phyloP scores from a whole-genome alignment of 805 yeast species.

The Brettanomyces nanus region DNA sequence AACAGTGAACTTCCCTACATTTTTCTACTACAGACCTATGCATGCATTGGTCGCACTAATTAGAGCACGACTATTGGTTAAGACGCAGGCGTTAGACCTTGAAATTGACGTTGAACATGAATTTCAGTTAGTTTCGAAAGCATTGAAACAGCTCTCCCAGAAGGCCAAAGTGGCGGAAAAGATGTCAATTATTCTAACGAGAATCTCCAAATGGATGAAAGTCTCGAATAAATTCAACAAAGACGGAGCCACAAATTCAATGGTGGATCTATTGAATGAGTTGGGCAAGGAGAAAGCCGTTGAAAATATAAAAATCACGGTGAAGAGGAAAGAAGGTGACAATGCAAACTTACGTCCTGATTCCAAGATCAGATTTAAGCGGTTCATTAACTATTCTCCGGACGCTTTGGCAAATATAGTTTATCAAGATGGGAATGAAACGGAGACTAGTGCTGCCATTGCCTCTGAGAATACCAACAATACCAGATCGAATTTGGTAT shows the following conservation, averaged over 20 bases:
- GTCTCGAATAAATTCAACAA: slow-evolving; percentile 31
- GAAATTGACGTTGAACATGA: slow-evolving; percentile 27
- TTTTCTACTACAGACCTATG: slow-evolving; percentile 45
- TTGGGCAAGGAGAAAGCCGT: slow-evolving; percentile 41
- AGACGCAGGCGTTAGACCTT: slow-evolving; percentile 30
- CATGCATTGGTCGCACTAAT: slow-evolving; percentile 42
- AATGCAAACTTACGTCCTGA: slow-evolving; percentile 20
- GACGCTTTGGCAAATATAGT: slow-evolving; percentile 5
- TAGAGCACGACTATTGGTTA: slow-evolving; percentile 37
- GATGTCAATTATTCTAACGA: slow-evolving; percentile 27
- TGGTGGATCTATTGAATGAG: slow-evolving; percentile 44
- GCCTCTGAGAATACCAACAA: neutral
- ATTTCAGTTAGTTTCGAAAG: slow-evolving; percentile 20
- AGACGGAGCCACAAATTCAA: slow-evolving; percentile 47
- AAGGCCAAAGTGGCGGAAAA: slow-evolving; percentile 26
- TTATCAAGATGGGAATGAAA: neutral
- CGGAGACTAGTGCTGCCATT: neutral
- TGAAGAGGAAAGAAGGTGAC: slow-evolving; percentile 20
- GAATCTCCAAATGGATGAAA: slow-evolving; percentile 33
- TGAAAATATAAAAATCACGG: slow-evolving; percentile 24
- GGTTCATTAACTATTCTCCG: slow-evolving; percentile 20
- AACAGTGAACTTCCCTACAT: slow-evolving; percentile 38
- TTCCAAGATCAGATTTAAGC: slow-evolving; percentile 23
- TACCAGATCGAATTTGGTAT: too few species aligned
- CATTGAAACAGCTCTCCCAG: slow-evolving; percentile 16